These are phyloP conservation scores for Rhodofomes roseus DNA, from an alignment of 1,284 basidiomycete species.

Conservation along the genomic window DNA sequence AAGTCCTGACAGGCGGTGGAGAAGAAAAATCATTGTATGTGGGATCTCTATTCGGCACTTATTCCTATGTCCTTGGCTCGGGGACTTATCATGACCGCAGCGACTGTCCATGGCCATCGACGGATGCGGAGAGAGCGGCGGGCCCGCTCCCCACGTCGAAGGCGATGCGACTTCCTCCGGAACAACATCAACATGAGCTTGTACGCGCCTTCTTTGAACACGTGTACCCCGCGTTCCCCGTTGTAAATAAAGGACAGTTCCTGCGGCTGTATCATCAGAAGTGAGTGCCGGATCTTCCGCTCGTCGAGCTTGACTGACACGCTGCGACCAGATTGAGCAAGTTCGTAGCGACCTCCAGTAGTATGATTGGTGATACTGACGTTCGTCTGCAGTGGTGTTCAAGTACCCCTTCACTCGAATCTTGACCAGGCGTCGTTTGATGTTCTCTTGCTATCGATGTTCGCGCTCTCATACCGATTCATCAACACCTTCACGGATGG, in stretches of 20 bases:
- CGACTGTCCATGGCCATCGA: slow-evolving; percentile 2
- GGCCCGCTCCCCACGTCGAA: neutral
- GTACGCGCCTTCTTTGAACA: slow-evolving; percentile 8
- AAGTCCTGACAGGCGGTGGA: slow-evolving; percentile 2
- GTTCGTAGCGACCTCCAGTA: neutral
- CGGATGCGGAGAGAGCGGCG: neutral
- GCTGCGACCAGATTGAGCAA: neutral
- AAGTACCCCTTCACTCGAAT: neutral
- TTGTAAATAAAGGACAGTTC: slow-evolving; percentile 3
- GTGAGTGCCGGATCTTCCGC: neutral
- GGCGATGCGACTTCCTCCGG: neutral
- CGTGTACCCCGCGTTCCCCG: slow-evolving; percentile 11
- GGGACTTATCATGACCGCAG: neutral
- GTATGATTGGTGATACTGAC: neutral
- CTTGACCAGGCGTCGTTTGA: slow-evolving; percentile 2
- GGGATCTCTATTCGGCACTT: too few species aligned
- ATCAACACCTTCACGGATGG: neutral
- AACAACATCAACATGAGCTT: slow-evolving; percentile 3
- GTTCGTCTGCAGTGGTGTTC: neutral
- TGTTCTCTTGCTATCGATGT: slow-evolving; percentile 4
- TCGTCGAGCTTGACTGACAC: neutral
- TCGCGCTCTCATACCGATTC: slow-evolving; percentile 1
- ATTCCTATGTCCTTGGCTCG: neutral
- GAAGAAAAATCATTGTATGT: slow-evolving; percentile 5
- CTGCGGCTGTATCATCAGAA: slow-evolving; percentile 5